These are phyloP conservation scores for Pyricularia pennisetigena DNA, from an alignment of 2,329 filamentous ascomycete species.

Conservation along the genomic window DNA sequence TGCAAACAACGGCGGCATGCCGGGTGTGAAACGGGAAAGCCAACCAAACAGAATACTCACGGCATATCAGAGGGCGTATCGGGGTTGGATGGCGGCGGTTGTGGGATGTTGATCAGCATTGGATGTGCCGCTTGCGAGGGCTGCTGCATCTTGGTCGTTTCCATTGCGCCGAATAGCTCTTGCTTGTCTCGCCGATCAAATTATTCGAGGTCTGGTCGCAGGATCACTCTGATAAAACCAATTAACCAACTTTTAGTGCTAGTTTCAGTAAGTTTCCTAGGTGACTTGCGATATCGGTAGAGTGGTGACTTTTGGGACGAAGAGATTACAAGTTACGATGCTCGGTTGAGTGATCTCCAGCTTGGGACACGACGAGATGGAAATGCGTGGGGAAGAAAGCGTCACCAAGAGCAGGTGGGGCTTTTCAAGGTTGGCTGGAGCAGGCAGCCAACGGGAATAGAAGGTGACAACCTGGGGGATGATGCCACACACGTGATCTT, in stretches of 20 bases:
- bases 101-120: conserved; percentile 75
- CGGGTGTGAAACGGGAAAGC: conserved; percentile 6
- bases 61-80: conserved; percentile 85
- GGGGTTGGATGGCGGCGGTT: conserved; percentile 63
- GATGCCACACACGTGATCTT: background rate
- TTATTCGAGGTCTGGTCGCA: background rate
- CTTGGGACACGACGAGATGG: background rate
- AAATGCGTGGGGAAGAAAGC: background rate
- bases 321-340: background rate
- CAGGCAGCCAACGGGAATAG: background rate
- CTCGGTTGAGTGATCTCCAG: background rate
- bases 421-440: background rate
- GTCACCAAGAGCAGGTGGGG: background rate
- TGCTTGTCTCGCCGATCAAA: background rate
- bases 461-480: background rate
- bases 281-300: background rate
- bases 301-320: background rate
- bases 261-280: background rate
- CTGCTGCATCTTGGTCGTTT: conserved; percentile 17
- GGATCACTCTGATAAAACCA: background rate
- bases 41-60: conserved; percentile 40
- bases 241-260: background rate
- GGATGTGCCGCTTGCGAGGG: conserved; percentile 28
- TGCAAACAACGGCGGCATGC: background rate
- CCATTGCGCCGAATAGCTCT: background rate